A percentile compares a stretch with the other conserved stretches of the same genome.
Conservation (phyloP, 1,284 basidiomycete species). For the Vanrija pseudolonga region DNA sequence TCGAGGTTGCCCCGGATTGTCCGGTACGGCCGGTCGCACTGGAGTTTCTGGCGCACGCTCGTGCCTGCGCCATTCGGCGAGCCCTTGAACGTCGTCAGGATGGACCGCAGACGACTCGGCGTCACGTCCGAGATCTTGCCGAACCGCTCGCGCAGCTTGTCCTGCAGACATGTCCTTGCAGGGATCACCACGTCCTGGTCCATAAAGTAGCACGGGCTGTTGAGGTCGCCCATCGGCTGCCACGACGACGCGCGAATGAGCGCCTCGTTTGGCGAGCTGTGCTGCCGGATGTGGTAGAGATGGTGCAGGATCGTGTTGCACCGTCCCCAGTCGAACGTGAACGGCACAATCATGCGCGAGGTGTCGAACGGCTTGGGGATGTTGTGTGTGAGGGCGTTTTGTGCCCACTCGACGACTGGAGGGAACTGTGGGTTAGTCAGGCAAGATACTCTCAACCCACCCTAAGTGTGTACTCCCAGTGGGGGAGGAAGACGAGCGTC, state of each 20-base stretch:
- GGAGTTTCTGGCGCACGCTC: constrained; percentile 17
- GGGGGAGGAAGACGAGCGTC: constrained; percentile 38
- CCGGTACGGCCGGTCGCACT: constrained; percentile 9
- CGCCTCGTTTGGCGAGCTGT: constrained; percentile 2
- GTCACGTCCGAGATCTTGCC: constrained; percentile 15
- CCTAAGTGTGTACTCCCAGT: constrained; percentile 21
- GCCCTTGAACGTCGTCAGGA: constrained; percentile 25
- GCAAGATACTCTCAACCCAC: background rate
- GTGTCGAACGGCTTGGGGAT: constrained; percentile 20
- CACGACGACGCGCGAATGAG: constrained; percentile 8
- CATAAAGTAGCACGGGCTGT: constrained; percentile 20
- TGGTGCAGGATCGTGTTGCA: constrained; percentile 18
- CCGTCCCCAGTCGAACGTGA: constrained; percentile 44
- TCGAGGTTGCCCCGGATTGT: constrained; percentile 6
- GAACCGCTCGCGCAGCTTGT: constrained; percentile 19
- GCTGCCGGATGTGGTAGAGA: constrained; percentile 16
- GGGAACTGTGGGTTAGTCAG: background rate
- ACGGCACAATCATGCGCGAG: constrained; percentile 36
- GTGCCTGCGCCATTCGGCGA: constrained; percentile 18
- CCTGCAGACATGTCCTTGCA: constrained; percentile 20
- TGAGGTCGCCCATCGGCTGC: constrained; percentile 27
- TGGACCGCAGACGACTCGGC: constrained; percentile 17
- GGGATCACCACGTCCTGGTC: constrained; percentile 31
- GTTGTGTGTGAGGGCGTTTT: constrained; percentile 18
- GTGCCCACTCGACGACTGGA: constrained; percentile 11